phyloP scores from a whole-genome alignment of 139 green algal species.

The Volvox reticuliferus region DNA sequence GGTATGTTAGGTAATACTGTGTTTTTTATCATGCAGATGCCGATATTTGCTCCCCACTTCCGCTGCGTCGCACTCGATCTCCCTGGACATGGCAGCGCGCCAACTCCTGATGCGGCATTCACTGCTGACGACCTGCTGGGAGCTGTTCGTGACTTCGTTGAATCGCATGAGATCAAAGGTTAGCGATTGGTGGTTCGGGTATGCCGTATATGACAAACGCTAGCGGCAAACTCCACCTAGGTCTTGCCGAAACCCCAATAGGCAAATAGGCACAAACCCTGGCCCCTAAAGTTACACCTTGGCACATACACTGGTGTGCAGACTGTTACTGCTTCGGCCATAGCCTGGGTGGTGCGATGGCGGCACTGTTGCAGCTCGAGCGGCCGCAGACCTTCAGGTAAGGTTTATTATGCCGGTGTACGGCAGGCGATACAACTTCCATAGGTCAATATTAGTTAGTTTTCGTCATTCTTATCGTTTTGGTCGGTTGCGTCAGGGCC shows the following conservation, averaged over 20 bases:
- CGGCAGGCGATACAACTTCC: not conserved
- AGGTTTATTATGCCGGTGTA: not conserved
- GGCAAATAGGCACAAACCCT: too few species aligned
- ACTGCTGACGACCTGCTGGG: not conserved
- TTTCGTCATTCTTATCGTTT: not conserved
- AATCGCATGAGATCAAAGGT: conserved; percentile 16
- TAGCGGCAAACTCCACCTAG: too few species aligned
- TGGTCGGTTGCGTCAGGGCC: not conserved
- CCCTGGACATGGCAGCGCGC: conserved; percentile 41
- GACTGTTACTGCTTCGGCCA: conserved; percentile 54
- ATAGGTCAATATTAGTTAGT: not conserved
- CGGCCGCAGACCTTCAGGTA: conserved; percentile 52
- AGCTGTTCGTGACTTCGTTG: not conserved
- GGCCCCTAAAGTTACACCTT: too few species aligned
- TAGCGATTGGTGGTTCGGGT: not conserved
- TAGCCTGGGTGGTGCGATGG: conserved; percentile 53
- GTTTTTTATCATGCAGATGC: conserved; percentile 36
- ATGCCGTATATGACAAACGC: too few species aligned
- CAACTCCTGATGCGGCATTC: not conserved
- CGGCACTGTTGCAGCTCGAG: conserved; percentile 15
- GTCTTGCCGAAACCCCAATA: too few species aligned
- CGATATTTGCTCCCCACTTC: conserved; percentile 34
- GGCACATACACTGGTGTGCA: not conserved
- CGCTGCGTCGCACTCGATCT: conserved; percentile 50
- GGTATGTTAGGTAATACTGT: too few species aligned